Base-by-base conservation (phyloP, 2,329 filamentous ascomycete species). In the Cryphonectria radicalis region DNA sequence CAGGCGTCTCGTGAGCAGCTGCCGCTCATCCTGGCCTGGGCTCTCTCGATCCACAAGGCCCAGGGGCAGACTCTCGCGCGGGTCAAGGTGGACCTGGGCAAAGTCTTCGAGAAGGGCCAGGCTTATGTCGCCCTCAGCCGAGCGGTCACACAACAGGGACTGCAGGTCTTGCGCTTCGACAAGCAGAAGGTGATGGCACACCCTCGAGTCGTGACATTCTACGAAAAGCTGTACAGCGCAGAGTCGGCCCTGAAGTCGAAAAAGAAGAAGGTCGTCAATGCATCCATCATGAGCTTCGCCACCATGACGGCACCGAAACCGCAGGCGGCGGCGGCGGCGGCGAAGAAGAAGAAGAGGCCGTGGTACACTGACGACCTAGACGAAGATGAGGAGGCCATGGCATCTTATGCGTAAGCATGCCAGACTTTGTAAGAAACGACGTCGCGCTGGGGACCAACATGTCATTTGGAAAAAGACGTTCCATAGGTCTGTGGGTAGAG, bases 71-170 rank as follows among this genome's bases (percentile, higher is more conserved):
- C 95, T 0, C 84, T 98, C 37, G 94, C 97, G 78, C 88, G 95
- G 66, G 96, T 99, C 72, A 97, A 97, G 78, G 96, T 99, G 37
- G 94, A 99, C 79, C 86, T 99, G 0, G 93, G 94, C 42, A 92
- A 90, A 73, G 93, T 97, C 0, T 99, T 99, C 77, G 96, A 99
- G 80, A 98, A 97, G 81, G 96, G 96, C 0, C 96, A 99, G 80
- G 96, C 96, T 7, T 99, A 99, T 78, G 96, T 99, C 67, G 96
- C 96, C 67, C 89, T 99, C 19, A 97, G 93, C 84, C 93, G 96
- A 81, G 96, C 96, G 19, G 97, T 94, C 1, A 93, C 88, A 71
- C 94, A 98, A 83, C 87, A 90, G 25, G 96, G 96, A 0, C 83
- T 99, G 28, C 94, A 97, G 78, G 95, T 99, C 17, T 81, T 95